Base-by-base conservation (phyloP, 129 eudicot genomes). In the Dittrichia graveolens region DNA sequence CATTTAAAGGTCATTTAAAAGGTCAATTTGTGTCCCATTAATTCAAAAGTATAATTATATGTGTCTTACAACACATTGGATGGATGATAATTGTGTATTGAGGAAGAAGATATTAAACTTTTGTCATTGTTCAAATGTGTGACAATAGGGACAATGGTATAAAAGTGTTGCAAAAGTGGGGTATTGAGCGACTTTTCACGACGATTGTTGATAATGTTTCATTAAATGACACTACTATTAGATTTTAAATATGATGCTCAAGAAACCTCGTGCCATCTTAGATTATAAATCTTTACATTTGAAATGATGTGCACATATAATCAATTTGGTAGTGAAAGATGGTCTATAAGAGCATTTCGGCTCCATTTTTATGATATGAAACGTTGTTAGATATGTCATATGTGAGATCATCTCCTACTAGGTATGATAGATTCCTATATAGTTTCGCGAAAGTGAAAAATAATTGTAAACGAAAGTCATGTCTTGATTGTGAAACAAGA, bases 41-140 rank as follows among this genome's bases (percentile, higher is more conserved):
- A 46, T 69, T 0, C 74, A 69, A 49, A 69, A 45, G 1, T 14
- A 0, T 2, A 69, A 69, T 7, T n/a, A n/a, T 35, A 50, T 35
- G 48, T 69, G 62, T 69, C 61, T 68, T 11, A 69, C 61, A 0
- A 47, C 19, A 3, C 74, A 69, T 50, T 69, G 46, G 43, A 35
- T 50, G 6, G 61, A 35, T 69, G 47, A 69, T 50, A 14, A 52
- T 50, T 52, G 61, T 49, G 41, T 34, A 4, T 19, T 35, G 8
- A 46, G 7, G 7, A 34, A 67, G 43, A 67, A 67, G 42, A 13
- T 34, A 5, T 49, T 16, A 5, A 67, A 64, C 50, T 64, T 39
- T 64, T 40, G 5, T 54, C 14, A 7, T 8, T 8, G 3, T 8
- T 2, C 52, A 46, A 46, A 46, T 8, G 52, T 46, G 52, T 9